Evolutionary conservation across 2,329 filamentous ascomycete species (phyloP).

Genomic region (Thielaviopsis ethacetica): DNA sequence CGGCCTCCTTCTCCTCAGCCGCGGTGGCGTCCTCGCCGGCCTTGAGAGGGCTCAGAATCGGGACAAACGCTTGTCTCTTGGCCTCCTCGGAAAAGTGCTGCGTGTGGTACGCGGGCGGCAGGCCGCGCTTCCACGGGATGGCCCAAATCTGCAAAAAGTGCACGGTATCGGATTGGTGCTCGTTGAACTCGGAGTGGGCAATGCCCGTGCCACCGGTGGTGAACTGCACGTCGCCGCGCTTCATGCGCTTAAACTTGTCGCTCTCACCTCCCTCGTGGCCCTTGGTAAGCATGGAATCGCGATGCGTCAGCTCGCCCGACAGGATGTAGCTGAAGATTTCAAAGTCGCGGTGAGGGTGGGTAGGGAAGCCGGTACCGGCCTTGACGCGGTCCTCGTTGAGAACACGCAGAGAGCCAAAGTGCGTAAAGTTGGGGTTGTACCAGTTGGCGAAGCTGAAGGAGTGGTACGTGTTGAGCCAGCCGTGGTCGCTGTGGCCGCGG

Average conservation of each 20-base stretch:
- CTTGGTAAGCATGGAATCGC: constrained; percentile 68
- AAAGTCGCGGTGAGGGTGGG: constrained; percentile 71
- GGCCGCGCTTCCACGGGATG: constrained; percentile 55
- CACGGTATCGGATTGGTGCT: constrained; percentile 51
- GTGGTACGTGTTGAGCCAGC: constrained; percentile 79
- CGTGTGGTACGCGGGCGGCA: constrained; percentile 64
- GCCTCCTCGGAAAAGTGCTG: constrained; percentile 53
- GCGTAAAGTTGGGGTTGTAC: constrained; percentile 49
- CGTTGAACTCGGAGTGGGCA: constrained; percentile 69
- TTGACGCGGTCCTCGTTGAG: constrained; percentile 80
- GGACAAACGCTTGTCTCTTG: constrained; percentile 54
- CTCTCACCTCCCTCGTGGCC: constrained; percentile 40
- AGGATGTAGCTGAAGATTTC: constrained; percentile 84
- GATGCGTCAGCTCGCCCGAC: constrained; percentile 72
- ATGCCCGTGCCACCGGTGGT: constrained; percentile 73
- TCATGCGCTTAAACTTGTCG: constrained; percentile 54
- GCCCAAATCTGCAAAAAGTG: constrained; percentile 89
- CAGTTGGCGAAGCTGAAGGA: constrained; percentile 67
- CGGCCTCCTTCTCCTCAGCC: constrained; percentile 46
- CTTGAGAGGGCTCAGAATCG: constrained; percentile 60
- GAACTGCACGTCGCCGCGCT: constrained; percentile 73
- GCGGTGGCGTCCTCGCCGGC: constrained; percentile 44
- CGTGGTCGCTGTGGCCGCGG: constrained; percentile 65
- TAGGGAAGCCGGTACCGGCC: constrained; percentile 61
- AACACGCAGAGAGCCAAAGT: constrained; percentile 64